Conservation (phyloP, 768 basidiomycete genomes). For the Hericium erinaceus region DNA sequence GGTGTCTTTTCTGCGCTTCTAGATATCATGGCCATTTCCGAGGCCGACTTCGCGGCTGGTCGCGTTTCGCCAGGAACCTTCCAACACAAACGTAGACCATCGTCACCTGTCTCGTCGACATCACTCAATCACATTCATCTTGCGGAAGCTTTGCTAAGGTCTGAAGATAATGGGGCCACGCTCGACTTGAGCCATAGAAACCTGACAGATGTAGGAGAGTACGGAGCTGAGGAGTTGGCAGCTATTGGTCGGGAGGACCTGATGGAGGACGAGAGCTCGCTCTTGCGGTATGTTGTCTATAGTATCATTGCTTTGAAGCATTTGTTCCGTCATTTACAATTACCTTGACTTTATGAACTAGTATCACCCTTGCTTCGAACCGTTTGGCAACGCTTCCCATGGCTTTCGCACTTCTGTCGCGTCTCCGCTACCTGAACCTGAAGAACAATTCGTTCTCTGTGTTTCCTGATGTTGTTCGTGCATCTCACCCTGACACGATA, state of each 20-base stretch:
- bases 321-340: not conserved
- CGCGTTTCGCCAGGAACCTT: conserved; percentile 1
- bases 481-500: not conserved
- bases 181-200: conserved; percentile 76
- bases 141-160: conserved; percentile 52
- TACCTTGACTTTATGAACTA: conserved; percentile 20
- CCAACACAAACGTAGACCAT: conserved; percentile 9
- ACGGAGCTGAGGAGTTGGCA: conserved; percentile 71
- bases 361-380: conserved; percentile 84
- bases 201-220: conserved; percentile 65
- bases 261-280: conserved; percentile 38
- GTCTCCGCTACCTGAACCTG: conserved; percentile 78
- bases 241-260: conserved; percentile 39
- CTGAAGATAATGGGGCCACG: conserved; percentile 73
- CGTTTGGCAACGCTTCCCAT: conserved; percentile 67
- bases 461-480: conserved; percentile 82
- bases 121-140: conserved; percentile 51
- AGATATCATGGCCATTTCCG: not conserved
- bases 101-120: conserved; percentile 23
- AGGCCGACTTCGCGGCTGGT: conserved; percentile 1
- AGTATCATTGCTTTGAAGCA: not conserved
- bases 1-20: conserved; percentile 4
- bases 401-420: conserved; percentile 62
- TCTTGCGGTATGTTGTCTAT: conserved; percentile 46
- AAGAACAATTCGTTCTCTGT: conserved; percentile 73